These are phyloP conservation scores for Colletotrichum godetiae DNA, from an alignment of 2,329 filamentous ascomycete species.

Conservation along the genomic window DNA sequence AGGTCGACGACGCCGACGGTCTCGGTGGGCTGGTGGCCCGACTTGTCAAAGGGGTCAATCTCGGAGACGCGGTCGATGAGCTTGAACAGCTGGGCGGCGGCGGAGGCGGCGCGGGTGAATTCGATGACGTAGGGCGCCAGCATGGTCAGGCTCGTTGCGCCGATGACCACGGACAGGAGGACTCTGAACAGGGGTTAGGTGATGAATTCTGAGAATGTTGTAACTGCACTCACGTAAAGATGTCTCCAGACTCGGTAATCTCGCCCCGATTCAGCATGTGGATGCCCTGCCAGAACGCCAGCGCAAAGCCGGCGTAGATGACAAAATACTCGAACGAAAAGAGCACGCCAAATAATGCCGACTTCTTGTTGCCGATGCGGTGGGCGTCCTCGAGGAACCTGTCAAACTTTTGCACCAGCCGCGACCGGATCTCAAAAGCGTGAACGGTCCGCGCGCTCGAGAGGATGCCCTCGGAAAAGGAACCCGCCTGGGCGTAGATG, in stretches of 20 bases:
- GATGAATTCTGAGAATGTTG: too few relatives aligned
- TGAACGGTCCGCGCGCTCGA: conserved; percentile 53
- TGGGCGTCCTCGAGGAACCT: conserved; percentile 50
- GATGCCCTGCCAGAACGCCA: conserved; percentile 59
- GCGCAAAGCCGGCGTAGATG: conserved; percentile 54
- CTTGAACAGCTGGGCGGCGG: conserved; percentile 48
- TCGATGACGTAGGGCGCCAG: conserved; percentile 51
- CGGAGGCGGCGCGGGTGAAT: conserved; percentile 51
- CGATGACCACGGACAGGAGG: conserved; percentile 52
- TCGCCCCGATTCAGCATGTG: conserved; percentile 50
- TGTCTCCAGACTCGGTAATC: conserved; percentile 49
- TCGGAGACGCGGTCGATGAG: conserved; percentile 51
- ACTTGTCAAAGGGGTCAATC: conserved; percentile 49
- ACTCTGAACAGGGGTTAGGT: conserved; percentile 41
- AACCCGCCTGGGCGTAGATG: conserved; percentile 47
- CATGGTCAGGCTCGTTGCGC: conserved; percentile 48
- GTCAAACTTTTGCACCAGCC: conserved; percentile 52
- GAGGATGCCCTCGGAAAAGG: conserved; percentile 50
- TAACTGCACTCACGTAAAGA: conserved; percentile 48
- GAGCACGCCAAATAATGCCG: conserved; percentile 49
- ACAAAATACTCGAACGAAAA: conserved; percentile 53
- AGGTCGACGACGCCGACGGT: conserved; percentile 50
- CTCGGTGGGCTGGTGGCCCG: conserved; percentile 44
- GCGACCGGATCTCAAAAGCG: conserved; percentile 54
- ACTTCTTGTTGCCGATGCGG: conserved; percentile 50